A percentile compares a stretch with the other conserved stretches of the same genome.
Conservation (phyloP, 192 early-diverging fungal genomes). For the Mortierella antarctica region DNA sequence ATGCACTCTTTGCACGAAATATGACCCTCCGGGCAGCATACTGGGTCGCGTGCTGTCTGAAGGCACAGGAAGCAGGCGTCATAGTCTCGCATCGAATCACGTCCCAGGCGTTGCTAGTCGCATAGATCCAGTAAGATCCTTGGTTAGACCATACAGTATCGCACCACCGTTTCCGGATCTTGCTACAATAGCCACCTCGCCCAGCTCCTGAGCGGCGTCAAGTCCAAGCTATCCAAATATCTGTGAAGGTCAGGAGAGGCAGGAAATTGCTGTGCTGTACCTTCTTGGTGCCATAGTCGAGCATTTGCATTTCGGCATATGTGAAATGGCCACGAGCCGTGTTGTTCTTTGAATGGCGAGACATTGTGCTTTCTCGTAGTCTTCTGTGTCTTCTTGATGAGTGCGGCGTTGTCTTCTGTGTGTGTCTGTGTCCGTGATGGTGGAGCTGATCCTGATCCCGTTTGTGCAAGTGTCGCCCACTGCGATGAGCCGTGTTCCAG, state of each 20-base stretch:
- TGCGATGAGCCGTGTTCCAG: too few relatives aligned
- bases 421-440: background rate
- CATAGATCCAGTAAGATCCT: background rate
- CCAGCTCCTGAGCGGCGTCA: too few relatives aligned
- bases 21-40: constrained; percentile 81
- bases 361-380: constrained; percentile 57
- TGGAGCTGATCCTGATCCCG: too few relatives aligned
- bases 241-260: too few relatives aligned
- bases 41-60: constrained; percentile 76
- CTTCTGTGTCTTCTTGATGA: background rate
- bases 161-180: too few relatives aligned
- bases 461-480: too few relatives aligned
- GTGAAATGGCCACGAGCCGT: constrained; percentile 92
- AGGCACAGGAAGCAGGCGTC: constrained; percentile 93
- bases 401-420: background rate
- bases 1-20: constrained; percentile 92
- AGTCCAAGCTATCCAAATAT: too few relatives aligned
- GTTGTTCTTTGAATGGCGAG: constrained; percentile 94
- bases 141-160: background rate
- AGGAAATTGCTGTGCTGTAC: constrained; percentile 30
- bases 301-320: constrained; percentile 85
- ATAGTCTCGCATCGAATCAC: constrained; percentile 84
- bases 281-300: constrained; percentile 93
- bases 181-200: too few relatives aligned
- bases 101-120: constrained; percentile 78